Base-by-base conservation (phyloP, 1,284 basidiomycete species). In the Sanghuangporus baumii region DNA sequence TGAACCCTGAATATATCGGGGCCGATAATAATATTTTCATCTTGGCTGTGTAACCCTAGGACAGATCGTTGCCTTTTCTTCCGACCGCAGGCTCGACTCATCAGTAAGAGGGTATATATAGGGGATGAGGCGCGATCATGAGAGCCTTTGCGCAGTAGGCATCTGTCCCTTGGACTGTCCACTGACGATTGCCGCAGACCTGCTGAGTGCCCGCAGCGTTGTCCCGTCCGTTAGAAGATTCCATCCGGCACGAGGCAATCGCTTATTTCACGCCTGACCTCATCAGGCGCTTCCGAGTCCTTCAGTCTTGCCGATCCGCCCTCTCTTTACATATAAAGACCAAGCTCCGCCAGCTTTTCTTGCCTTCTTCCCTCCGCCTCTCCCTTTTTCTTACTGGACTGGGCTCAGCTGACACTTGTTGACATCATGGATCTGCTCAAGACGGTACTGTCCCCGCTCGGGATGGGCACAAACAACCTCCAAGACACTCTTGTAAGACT, bases 401-500 rank as follows among this genome's bases (percentile, higher is more conserved):
- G n/a, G 9, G 46, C 26, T 51, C 68, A 18, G 14, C 36, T 41
- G 11, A n/a, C 38, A 31, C 36, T 55, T 20, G 23, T n/a, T n/a
- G 11, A n/a, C 6, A 61, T 70, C 69, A 88, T 88, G 86, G 82
- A 88, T 64, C 68, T 80, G 51, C 69, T 88, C 63, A 86, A 83
- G 75, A 84, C 75, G 86, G 64, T 62, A 65, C 74, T 88, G 50
- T 84, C 85, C 64, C 86, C 86, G 4, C 70, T 87, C 59, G 80
- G 79, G 55, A 80, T 82, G 75, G 79, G 78, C 67, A 81, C 83
- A 37, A 78, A 76, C 34, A 80, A 84, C 50, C 73, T 87, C 41
- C 86, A 87, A 65, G 85, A 87, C 66, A 87, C 85, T 38, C 75
- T 87, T 37, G 85, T 86, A 71, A 43, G 75, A 72, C n/a, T n/a